Evolutionary conservation across 768 basidiomycete species (phyloP), one percentile per base, ranked within the genome.

Genomic region (Psilocybe tampanensis): DNA sequence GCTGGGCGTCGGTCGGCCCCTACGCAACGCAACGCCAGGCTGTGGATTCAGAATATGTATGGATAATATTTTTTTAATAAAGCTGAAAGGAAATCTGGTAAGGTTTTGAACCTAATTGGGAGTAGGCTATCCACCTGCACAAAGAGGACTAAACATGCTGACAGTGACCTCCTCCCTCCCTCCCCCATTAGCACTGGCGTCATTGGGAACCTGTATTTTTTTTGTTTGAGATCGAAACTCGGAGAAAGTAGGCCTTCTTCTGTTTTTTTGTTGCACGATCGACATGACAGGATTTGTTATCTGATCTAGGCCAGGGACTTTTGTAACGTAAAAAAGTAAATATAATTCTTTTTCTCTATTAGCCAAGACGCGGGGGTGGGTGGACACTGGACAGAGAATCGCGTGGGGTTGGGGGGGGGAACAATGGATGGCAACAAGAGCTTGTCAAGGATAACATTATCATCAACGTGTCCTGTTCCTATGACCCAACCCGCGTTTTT

Each of bases 381-480:
- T 39, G n/a, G n/a, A n/a, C n/a, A n/a, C n/a, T n/a, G n/a, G n/a
- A n/a, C n/a, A n/a, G n/a, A n/a, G n/a, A n/a, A n/a, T n/a, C n/a
- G 52, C 23, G 45, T 53, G 52, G 13, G 41, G 44, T 60, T 52
- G 52, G 49, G 44, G n/a, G n/a, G n/a, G n/a, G n/a, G n/a, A n/a
- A 41, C 43, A n/a, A 23, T 58, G 32, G 48, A 51, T 43, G 50
- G 43, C 42, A 63, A 60, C 57, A 61, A 59, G 61, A 65, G 52
- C 57, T 55, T 47, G 54, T 41, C 54, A 45, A 56, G 45, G 6
- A 36, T 33, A 24, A 39, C 43, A 64, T 56, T 33, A 24, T 29
- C 43, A 64, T 56, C 59, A 66, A 66, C 68, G 64, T 69, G 66
- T 64, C 49, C 22, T 68, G 69, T 68, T 66, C 68, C 69, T 73